Evolutionary conservation across 2,329 filamentous ascomycete genomes (phyloP), one percentile per base, ranked within the genome.

Genomic region (Neofusicoccum ribis): DNA sequence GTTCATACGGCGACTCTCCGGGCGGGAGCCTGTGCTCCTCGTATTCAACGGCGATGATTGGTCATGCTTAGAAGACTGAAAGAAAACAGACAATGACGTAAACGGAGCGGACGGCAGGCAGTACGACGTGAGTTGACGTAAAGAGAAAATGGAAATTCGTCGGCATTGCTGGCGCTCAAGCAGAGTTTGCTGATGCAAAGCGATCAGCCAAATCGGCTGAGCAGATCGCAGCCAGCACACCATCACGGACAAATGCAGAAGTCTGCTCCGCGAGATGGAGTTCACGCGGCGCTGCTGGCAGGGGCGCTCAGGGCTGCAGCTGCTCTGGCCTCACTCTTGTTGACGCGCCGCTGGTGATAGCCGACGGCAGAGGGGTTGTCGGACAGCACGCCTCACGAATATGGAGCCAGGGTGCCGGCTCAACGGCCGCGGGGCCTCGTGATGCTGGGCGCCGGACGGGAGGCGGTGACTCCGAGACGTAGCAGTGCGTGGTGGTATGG

Each of bases 401-500:
- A 17, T 17, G 17, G 56, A 37, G 43, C 56, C 20, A 37, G 56
- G 56, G 56, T 60, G 43, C 41, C 17, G 43, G 41, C 56, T 47
- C 41, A 60, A 20, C 56, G 41, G 46, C 56, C 56, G 46, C 56
- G 56, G 46, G 56, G 46, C 56, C 56, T 60, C 56, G 56, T 60
- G 56, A 60, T 60, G 43, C 31, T 34, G 39, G 39, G 39, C 27
- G 52, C 8, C 39, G 51, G 39, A 31, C 43, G 15, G 56, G 41
- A 59, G 36, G 54, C 54, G 54, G 54, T 59, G 41, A 60, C 56
- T 34, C 56, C 56, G 31, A 17, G 12, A 43, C 36, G 56, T 47
- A 36, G 56, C n/a, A 60, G 56, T 47, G 56, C 56, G 56, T 60
- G 41, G 56, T 60, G 27, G 56, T 60, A 60, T 46, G 54, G 54